These are phyloP conservation scores for Piloderma croceum DNA, from an alignment of 768 basidiomycete genomes.

Conservation along the genomic window DNA sequence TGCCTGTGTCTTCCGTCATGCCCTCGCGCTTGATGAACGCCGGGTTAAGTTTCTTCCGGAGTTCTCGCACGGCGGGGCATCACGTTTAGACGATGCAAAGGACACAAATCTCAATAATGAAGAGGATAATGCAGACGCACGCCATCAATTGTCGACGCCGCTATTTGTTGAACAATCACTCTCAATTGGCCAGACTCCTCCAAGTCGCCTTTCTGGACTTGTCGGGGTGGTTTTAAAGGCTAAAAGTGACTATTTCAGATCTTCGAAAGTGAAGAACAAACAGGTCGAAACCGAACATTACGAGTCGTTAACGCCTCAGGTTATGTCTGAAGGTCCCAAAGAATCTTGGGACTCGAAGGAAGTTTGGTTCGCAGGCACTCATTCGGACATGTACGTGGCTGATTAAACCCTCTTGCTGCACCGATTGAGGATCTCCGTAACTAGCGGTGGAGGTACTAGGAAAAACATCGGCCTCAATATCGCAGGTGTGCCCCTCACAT, in stretches of 20 bases:
- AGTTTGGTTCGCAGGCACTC: conserved; percentile 24
- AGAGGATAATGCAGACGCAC: neutral
- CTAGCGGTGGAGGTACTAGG: conserved; percentile 17
- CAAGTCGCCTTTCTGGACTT: too few relatives aligned
- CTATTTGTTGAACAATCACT: too few relatives aligned
- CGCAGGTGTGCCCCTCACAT: conserved; percentile 19
- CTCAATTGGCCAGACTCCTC: too few relatives aligned
- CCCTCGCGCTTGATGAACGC: conserved; percentile 18
- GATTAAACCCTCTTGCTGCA: neutral
- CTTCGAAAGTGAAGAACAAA: too few relatives aligned
- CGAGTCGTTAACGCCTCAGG: too few relatives aligned
- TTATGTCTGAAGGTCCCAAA: too few relatives aligned
- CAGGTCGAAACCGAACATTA: too few relatives aligned
- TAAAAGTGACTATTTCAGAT: too few relatives aligned
- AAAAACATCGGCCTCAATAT: conserved; percentile 5
- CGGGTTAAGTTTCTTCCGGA: conserved; percentile 12
- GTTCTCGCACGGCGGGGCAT: conserved; percentile 1
- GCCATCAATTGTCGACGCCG: too few relatives aligned
- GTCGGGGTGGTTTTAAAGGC: too few relatives aligned
- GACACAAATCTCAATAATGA: neutral
- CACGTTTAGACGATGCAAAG: conserved; percentile 4
- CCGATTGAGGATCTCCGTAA: neutral
- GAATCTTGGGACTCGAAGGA: conserved; percentile 21
- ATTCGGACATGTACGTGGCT: conserved; percentile 19
- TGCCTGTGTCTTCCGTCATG: conserved; percentile 15